Evolutionary conservation across 257 asterid species (phyloP).

Genomic region (Solanum corneliomulleri): DNA sequence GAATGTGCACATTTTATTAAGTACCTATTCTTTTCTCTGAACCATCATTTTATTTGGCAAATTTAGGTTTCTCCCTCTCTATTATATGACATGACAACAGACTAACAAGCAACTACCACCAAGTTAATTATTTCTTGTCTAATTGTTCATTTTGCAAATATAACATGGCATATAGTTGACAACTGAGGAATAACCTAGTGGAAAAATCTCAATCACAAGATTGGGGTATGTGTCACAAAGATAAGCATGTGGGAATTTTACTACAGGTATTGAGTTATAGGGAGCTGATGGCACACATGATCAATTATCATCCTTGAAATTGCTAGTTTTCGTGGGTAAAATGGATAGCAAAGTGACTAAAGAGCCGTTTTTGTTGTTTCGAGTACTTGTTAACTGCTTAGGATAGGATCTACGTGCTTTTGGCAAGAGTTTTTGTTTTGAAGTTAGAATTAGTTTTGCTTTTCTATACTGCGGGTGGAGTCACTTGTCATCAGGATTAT

Average conservation of each 20-base stretch:
- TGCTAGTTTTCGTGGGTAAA: not conserved
- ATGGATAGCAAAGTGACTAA: not conserved
- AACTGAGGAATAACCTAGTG: not conserved
- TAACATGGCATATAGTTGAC: not conserved
- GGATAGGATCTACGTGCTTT: not conserved
- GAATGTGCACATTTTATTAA: not conserved
- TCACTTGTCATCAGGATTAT: not conserved
- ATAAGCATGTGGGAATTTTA: not conserved
- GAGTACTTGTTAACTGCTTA: not conserved
- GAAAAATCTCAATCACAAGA: not conserved
- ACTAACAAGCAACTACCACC: not conserved
- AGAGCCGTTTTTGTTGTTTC: not conserved
- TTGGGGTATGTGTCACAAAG: not conserved
- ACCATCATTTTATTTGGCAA: not conserved
- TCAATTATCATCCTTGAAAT: not conserved
- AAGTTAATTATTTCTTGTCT: not conserved
- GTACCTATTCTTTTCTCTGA: not conserved
- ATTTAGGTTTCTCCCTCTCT: not conserved
- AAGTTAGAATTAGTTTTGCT: not conserved
- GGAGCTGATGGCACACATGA: not conserved
- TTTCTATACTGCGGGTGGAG: not conserved
- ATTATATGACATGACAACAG: not conserved
- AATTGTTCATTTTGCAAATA: not conserved
- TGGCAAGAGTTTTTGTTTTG: not conserved
- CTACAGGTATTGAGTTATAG: not conserved